Percentiles rank a stretch among this genome's conserved stretches.
Evolutionary conservation across 345 rosid species (phyloP).

Genomic region (Salix udensis): DNA sequence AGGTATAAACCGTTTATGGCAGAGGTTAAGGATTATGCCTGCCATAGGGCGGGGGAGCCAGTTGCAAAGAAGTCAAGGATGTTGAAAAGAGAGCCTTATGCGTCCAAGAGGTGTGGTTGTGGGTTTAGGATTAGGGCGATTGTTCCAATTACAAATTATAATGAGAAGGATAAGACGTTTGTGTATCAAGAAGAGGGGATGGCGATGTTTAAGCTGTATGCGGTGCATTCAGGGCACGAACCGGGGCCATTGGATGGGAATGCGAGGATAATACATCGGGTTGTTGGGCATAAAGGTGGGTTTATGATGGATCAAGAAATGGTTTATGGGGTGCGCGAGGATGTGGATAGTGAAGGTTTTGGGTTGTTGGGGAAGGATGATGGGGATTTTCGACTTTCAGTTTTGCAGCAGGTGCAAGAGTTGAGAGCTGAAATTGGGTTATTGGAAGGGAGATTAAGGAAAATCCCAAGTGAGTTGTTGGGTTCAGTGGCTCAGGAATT

Average conservation of each 20-base stretch:
- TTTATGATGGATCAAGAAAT: constrained; percentile 72
- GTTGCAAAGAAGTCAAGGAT: constrained; percentile 76
- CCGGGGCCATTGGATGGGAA: constrained; percentile 96
- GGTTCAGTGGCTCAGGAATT: constrained; percentile 72
- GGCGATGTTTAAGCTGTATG: constrained; percentile 88
- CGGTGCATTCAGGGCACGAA: constrained; percentile 98
- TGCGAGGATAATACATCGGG: constrained; percentile 95
- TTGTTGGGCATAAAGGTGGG: constrained; percentile 84
- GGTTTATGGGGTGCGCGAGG: constrained; percentile 83
- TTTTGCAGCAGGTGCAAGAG: constrained; percentile 82
- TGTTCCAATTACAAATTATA: constrained; percentile 87
- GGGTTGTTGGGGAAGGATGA: constrained; percentile 67
- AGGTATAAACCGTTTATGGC: constrained; percentile 99
- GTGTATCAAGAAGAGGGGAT: constrained; percentile 93
- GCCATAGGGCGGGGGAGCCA: constrained; percentile 98
- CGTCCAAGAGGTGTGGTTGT: constrained; percentile 92
- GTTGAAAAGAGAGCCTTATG: constrained; percentile 97
- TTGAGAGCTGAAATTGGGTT: constrained; percentile 60
- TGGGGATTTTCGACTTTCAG: constrained; percentile 56
- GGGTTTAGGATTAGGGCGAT: constrained; percentile 96
- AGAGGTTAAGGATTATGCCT: constrained; percentile 99
- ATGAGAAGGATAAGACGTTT: constrained; percentile 91
- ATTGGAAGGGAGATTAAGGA: constrained; percentile 68
- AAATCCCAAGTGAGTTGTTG: constrained; percentile 54
- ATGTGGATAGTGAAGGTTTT: constrained; percentile 60